Evolutionary conservation across 371 early-diverging fungal genomes (phyloP).

Genomic region (Mucor sp.): DNA sequence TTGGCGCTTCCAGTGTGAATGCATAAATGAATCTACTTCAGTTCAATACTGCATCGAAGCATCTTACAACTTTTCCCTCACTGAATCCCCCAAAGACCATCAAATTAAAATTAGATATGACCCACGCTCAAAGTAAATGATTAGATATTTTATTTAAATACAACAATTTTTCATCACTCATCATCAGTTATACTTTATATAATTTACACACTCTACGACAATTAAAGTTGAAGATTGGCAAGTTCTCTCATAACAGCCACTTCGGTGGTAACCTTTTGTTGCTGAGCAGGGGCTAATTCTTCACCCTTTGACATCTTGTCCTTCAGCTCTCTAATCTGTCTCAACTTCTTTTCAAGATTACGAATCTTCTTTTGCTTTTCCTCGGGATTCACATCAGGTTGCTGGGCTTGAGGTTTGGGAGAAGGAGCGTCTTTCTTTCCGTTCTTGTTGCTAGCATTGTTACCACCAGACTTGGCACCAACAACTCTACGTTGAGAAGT

Average conservation of each 20-base stretch:
- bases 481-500: conserved; percentile 34
- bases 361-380: conserved; percentile 86
- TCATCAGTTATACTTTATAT: too few species aligned
- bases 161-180: too few species aligned
- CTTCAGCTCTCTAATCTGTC: conserved; percentile 86
- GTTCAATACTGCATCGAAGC: too few species aligned
- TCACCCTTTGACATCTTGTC: conserved; percentile 79
- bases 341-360: conserved; percentile 85
- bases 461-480: conserved; percentile 30
- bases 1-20: too few species aligned
- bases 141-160: too few species aligned
- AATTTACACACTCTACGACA: neutral
- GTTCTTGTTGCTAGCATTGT: conserved; percentile 5
- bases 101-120: too few species aligned
- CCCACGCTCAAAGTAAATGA: too few species aligned
- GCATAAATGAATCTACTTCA: too few species aligned
- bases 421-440: conserved; percentile 13
- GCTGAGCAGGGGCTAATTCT: conserved; percentile 80
- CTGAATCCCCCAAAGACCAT: too few species aligned
- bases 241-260: conserved; percentile 45
- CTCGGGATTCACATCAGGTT: conserved; percentile 25
- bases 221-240: conserved; percentile 24
- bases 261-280: conserved; percentile 43
- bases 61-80: too few species aligned
- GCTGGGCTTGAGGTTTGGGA: conserved; percentile 9